Conservation (phyloP, 306 rosid species). For the Castanospermum australe region DNA sequence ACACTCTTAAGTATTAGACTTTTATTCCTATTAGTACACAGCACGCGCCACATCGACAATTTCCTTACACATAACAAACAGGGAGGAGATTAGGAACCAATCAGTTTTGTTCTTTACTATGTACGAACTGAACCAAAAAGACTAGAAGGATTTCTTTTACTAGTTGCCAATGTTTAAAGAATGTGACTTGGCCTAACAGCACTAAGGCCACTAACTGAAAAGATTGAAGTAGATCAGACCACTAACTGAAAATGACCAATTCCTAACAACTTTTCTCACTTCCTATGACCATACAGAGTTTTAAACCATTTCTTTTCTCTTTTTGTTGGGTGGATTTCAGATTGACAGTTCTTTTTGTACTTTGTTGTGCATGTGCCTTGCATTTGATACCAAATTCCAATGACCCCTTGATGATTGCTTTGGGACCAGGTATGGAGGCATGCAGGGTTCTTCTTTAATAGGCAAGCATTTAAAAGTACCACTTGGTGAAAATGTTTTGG, state of each 20-base stretch:
- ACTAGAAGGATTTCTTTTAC: conserved; percentile 14
- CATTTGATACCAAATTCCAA: conserved; percentile 29
- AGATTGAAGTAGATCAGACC: conserved; percentile 8
- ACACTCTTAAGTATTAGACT: too few relatives aligned
- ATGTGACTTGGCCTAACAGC: conserved; percentile 30
- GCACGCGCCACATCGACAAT: not conserved
- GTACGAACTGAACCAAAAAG: not conserved
- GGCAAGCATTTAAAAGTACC: conserved; percentile 32
- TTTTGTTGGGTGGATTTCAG: conserved; percentile 32
- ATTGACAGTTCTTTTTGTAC: conserved; percentile 1
- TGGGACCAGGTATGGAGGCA: conserved; percentile 20
- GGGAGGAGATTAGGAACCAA: not conserved
- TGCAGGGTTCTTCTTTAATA: not conserved
- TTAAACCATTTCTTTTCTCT: conserved; percentile 23
- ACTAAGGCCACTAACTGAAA: conserved; percentile 29
- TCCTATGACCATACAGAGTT: conserved; percentile 22
- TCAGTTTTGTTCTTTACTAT: conserved; percentile 5
- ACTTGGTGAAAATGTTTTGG: conserved; percentile 8
- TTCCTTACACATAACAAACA: not conserved
- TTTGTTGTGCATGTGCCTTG: conserved; percentile 30
- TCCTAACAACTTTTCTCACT: conserved; percentile 46
- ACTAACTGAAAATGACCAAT: conserved; percentile 51
- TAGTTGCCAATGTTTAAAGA: conserved; percentile 14
- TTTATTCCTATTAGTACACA: not conserved
- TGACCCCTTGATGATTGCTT: conserved; percentile 33